Base-by-base conservation (phyloP, 495 filamentous ascomycete species). In the Annulohypoxylon maeteangense region DNA sequence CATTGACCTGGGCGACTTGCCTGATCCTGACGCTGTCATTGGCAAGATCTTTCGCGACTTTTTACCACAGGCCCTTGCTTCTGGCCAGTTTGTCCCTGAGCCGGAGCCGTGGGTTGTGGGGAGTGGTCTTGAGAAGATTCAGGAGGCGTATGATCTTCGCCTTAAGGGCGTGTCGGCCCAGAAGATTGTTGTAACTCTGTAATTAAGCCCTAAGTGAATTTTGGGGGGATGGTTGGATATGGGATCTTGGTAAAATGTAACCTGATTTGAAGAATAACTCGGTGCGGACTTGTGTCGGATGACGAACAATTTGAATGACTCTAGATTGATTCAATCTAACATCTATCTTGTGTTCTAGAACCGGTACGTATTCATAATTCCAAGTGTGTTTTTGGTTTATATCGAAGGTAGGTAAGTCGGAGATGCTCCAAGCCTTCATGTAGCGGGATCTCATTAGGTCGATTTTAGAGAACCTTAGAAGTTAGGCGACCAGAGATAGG, bases 101-200 rank as follows among this genome's bases (percentile, higher is more conserved):
- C 68, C 68, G 6, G 55, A 67, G 25, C 62, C 56, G 1, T 22
- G 7, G 53, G 58, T 71, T 3, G 68, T 71, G 7, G 68, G 68
- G 22, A 50, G 53, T 5, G 68, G 68, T 5, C 57, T 71, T 1
- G 57, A 71, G 2, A 62, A 34, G 23, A 47, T 71, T 22, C 62
- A 71, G 29, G 57, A 50, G 38, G 68, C 36, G 1, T 53, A 56
- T 4, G 45, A 67, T 10, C 8, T 59, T 40, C 60, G 75, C 48
- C 74, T 64, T 32, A 77, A 77, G 59, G 81, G 81, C 0, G 78
- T 84, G 3, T 82, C 79, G 29, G 82, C 78, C 4, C 71, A 55
- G 59, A 83, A 85, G 59, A 25, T 81, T 8, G 81, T 85, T 31
- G 72, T 82, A 58, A 68, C 58, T 40, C 20, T 57, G 40, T 57